These are phyloP conservation scores for Scolecobasidium constrictum DNA, from an alignment of 2,329 filamentous ascomycete species.

Conservation along the genomic window DNA sequence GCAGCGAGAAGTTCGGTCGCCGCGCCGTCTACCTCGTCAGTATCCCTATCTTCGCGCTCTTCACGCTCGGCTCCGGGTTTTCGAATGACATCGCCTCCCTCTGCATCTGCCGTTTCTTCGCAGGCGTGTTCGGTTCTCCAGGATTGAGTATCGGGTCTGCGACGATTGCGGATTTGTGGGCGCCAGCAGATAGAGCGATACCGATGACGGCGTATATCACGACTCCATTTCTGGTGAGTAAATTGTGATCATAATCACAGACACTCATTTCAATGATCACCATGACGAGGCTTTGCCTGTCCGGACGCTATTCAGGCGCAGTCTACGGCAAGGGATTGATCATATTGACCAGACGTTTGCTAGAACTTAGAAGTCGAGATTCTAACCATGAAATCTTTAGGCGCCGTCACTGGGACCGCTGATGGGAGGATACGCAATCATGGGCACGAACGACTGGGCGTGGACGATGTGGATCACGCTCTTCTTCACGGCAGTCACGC, in stretches of 20 bases:
- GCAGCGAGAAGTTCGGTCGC: slow-evolving; percentile 62
- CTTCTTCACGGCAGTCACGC: slow-evolving; percentile 27
- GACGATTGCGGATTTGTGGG: slow-evolving; percentile 28
- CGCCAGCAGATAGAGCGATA: slow-evolving; percentile 21
- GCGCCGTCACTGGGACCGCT: slow-evolving; percentile 26
- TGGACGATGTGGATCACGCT: slow-evolving; percentile 34
- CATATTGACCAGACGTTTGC: slow-evolving; percentile 31
- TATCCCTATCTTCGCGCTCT: slow-evolving; percentile 50
- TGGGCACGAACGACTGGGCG: slow-evolving; percentile 30
- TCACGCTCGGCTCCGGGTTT: slow-evolving; percentile 30
- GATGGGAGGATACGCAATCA: slow-evolving; percentile 31
- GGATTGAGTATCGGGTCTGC: slow-evolving; percentile 31
- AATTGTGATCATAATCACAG: slow-evolving; percentile 21
- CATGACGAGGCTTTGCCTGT: too few species aligned
- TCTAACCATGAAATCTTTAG: too few species aligned
- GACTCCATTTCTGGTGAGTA: slow-evolving; percentile 29
- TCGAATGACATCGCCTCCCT: slow-evolving; percentile 58
- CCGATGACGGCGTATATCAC: slow-evolving; percentile 25
- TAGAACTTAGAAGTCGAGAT: slow-evolving; percentile 16
- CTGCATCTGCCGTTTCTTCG: slow-evolving; percentile 51
- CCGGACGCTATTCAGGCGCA: too few species aligned
- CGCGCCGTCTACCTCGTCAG: slow-evolving; percentile 58
- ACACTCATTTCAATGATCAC: too few species aligned
- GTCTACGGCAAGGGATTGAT: slow-evolving; percentile 39
- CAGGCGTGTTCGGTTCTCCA: slow-evolving; percentile 21